Percentiles rank a stretch among this genome's conserved stretches.
Conservation (phyloP, 257 asterid species). For the Solanum rostratum region DNA sequence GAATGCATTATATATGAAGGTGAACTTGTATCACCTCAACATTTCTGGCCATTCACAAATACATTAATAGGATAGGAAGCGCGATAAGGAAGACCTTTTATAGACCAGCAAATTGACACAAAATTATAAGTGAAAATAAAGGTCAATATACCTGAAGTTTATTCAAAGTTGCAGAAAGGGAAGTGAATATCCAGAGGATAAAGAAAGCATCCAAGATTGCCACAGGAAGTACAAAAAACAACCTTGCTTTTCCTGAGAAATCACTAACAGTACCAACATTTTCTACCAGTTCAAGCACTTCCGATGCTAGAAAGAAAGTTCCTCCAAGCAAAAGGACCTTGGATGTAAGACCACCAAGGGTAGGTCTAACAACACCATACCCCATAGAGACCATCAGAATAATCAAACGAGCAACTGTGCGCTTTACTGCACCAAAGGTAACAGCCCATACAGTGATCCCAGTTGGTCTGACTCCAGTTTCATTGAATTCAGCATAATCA, state of each 20-base stretch:
- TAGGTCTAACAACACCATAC: conserved; percentile 92
- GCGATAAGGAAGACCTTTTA: background rate
- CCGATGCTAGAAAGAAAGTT: conserved; percentile 77
- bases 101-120: background rate
- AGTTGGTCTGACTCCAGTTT: conserved; percentile 73
- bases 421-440: conserved; percentile 81
- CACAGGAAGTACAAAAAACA: conserved; percentile 77
- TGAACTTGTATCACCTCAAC: background rate
- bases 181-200: conserved; percentile 85
- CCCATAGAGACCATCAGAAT: conserved; percentile 94
- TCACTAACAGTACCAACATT: conserved; percentile 89
- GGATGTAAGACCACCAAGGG: conserved; percentile 86
- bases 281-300: conserved; percentile 77
- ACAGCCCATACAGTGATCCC: conserved; percentile 93
- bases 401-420: conserved; percentile 65
- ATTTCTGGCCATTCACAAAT: background rate
- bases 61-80: background rate
- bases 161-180: conserved; percentile 74
- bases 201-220: conserved; percentile 92
- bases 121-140: background rate
- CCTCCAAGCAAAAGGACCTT: conserved; percentile 86
- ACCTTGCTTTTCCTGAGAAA: conserved; percentile 82
- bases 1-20: background rate
- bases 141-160: conserved; percentile 79
- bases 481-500: conserved; percentile 83